These are phyloP conservation scores for Daldinia vernicosa DNA, from an alignment of 495 filamentous ascomycete genomes.

Conservation along the genomic window DNA sequence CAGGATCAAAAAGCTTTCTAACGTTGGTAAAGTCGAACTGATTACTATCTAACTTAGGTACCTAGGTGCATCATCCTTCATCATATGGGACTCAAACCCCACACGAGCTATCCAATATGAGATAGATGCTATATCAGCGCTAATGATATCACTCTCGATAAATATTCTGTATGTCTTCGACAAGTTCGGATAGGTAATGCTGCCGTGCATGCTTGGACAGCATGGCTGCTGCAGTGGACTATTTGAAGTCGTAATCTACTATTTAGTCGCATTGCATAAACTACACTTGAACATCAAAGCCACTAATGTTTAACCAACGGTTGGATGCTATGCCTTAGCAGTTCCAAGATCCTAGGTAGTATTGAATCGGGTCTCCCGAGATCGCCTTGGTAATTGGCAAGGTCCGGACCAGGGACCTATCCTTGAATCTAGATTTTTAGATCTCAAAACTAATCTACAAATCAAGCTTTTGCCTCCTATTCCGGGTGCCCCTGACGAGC, in stretches of 20 bases:
- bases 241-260: constrained; percentile 1
- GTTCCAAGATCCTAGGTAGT: not conserved
- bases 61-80: not conserved
- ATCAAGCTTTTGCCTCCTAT: not conserved
- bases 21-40: not conserved
- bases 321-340: not conserved
- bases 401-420: constrained; percentile 2
- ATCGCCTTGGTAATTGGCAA: not conserved
- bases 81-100: not conserved
- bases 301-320: not conserved
- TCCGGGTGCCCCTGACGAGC: not conserved
- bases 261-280: not conserved
- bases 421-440: constrained; percentile 12
- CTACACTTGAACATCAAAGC: not conserved
- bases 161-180: not conserved
- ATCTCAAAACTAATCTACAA: constrained; percentile 31
- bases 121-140: not conserved
- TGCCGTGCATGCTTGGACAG: constrained; percentile 22
- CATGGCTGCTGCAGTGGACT: constrained; percentile 4
- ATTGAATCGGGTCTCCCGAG: not conserved
- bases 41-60: not conserved
- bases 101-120: constrained; percentile 2
- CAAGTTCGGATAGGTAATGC: constrained; percentile 5
- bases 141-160: constrained; percentile 7
- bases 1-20: not conserved